Conservation (phyloP, 2,329 filamentous ascomycete species). For the Beauveria varroae region DNA sequence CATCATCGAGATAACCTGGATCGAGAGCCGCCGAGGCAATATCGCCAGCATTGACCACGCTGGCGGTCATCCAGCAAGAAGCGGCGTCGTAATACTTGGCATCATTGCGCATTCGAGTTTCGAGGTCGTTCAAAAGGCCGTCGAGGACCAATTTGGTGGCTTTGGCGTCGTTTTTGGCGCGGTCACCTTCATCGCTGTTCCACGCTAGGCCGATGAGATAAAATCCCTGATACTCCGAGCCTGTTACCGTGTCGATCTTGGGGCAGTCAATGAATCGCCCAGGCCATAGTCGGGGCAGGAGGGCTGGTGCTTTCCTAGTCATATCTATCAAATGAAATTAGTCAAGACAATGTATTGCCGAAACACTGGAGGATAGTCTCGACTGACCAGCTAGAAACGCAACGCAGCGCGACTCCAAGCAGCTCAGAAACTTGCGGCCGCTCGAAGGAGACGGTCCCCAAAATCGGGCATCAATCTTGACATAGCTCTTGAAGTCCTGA, state of each 20-base stretch:
- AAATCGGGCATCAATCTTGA: constrained; percentile 56
- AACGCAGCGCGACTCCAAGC: constrained; percentile 55
- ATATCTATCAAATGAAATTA: constrained; percentile 34
- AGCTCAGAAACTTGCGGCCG: constrained; percentile 50
- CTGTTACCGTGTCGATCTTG: constrained; percentile 17
- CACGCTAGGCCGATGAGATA: constrained; percentile 53
- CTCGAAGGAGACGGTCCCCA: constrained; percentile 53
- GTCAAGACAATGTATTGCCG: background rate
- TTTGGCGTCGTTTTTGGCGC: constrained; percentile 34
- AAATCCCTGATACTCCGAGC: constrained; percentile 47
- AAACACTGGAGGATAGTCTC: background rate
- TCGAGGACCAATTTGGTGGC: constrained; percentile 36
- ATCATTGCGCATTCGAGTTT: constrained; percentile 37
- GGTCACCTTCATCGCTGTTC: constrained; percentile 17
- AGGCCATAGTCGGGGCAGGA: constrained; percentile 56
- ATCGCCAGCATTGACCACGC: constrained; percentile 29
- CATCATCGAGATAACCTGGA: constrained; percentile 38
- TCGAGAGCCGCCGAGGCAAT: constrained; percentile 39
- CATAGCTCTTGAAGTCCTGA: constrained; percentile 42
- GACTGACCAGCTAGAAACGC: constrained; percentile 48
- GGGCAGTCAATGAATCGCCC: constrained; percentile 42
- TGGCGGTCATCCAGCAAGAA: constrained; percentile 41
- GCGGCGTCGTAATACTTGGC: constrained; percentile 41
- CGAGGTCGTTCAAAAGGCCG: constrained; percentile 38
- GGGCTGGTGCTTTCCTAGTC: constrained; percentile 39